These are phyloP conservation scores for Hysterangium stoloniferum DNA, from an alignment of 768 basidiomycete species.

Conservation along the genomic window DNA sequence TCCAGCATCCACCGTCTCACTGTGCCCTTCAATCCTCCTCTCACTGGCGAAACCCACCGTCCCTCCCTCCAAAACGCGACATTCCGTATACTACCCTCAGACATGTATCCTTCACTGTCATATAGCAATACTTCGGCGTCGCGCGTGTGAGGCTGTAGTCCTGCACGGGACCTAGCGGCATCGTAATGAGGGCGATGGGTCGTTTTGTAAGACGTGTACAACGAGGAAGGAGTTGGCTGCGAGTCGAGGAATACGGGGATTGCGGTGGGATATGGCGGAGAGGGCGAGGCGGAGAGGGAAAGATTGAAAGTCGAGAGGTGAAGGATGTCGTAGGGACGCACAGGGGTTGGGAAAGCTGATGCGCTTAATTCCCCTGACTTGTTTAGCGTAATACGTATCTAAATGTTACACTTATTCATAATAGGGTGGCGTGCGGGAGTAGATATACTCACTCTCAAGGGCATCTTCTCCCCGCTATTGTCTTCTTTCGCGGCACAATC, in stretches of 20 bases:
- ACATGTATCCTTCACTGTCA: slow-evolving; percentile 41
- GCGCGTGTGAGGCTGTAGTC: slow-evolving; percentile 21
- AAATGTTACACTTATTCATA: slow-evolving; percentile 7
- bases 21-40: slow-evolving; percentile 69
- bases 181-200: slow-evolving; percentile 54
- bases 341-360: slow-evolving; percentile 20
- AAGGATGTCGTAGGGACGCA: slow-evolving; percentile 32
- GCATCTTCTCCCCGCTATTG: slow-evolving; percentile 1
- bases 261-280: slow-evolving; percentile 9
- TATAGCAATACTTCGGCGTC: slow-evolving; percentile 58
- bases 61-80: slow-evolving; percentile 52
- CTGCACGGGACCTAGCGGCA: slow-evolving; percentile 50
- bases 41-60: slow-evolving; percentile 61
- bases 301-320: slow-evolving; percentile 23
- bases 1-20: slow-evolving; percentile 63
- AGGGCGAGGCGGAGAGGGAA: slow-evolving; percentile 16
- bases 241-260: slow-evolving; percentile 46
- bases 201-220: slow-evolving; percentile 66
- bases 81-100: slow-evolving; percentile 66
- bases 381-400: slow-evolving; percentile 13
- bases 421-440: not conserved
- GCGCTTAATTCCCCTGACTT: slow-evolving; percentile 1
- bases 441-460: slow-evolving; percentile 17
- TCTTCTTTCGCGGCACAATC: slow-evolving; percentile 28
- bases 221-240: slow-evolving; percentile 41